Base-by-base conservation (phyloP, 2,329 filamentous ascomycete genomes). In the Botrytis galanthina region DNA sequence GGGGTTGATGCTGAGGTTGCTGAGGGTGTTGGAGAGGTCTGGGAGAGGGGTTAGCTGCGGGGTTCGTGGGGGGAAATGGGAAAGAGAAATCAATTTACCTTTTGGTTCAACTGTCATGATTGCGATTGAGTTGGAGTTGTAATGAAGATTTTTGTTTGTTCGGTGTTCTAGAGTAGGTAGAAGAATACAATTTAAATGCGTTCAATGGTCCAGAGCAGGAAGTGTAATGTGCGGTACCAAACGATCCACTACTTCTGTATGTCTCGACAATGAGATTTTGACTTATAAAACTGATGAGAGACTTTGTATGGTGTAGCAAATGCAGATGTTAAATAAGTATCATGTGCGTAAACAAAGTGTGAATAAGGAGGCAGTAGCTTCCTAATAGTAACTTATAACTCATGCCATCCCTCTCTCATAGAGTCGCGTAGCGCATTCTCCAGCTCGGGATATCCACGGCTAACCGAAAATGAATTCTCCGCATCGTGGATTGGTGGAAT, bases 1-100 rank as follows among this genome's bases (percentile, higher is more conserved):
- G 35, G 70, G 60, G 66, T 74, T 18, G 75, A 74, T 54, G 71
- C 51, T 39, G 77, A 60, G 57, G 78, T 70, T 74, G 77, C 78
- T 29, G 75, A 78, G 37, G 75, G 70, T 51, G 75, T 51, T 68
- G 71, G 77, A 76, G 22, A 81, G 75, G 63, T 78, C 79, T 67
- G 74, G 75, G 44, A 81, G 76, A 18, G 79, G 37, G 37, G 37
- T 66, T 67, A 59, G 61, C 48, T 44, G 37, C 22, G 70, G 18
- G n/a, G 69, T 35, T 54, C 26, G 14, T 46, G 51, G 16, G 35
- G 20, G 48, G 48, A n/a, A 7, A 42, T 29, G 3, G 42, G 42
- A 22, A 18, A 51, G 72, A 66, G 35, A 9, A 22, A 60, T 10
- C 29, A 48, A n/a, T 12, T 26, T 68, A 70, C 72, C 72, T 51